Evolutionary conservation across 2,329 filamentous ascomycete species (phyloP), one percentile per base, ranked within the genome.

Genomic region (Penicillium palitans): DNA sequence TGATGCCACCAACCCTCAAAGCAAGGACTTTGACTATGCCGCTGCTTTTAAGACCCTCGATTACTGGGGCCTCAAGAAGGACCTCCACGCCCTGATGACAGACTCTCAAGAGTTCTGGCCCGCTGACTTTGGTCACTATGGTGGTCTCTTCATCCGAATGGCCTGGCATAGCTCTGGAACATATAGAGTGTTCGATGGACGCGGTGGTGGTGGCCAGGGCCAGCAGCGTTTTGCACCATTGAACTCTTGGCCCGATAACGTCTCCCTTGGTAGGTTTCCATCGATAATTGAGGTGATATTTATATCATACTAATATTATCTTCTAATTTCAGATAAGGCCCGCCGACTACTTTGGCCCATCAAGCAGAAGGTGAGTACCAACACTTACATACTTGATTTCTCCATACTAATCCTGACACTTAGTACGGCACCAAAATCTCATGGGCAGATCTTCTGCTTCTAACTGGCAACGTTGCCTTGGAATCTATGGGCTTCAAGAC

Each of bases 221-320:
- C 89, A 91, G 77, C 89, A 92, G 78, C 86, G 90, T 41, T 92
- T 92, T 68, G 89, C 89, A 53, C 90, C 90, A 6, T 85, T 92
- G 72, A 91, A 91, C 83, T 86, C 86, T 80, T 92, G 89, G 89
- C 89, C 89, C 42, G 89, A 92, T 78, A 92, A 92, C 66, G 87
- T 86, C 70, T 87, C 81, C 67, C 83, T 92, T 54, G 54, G 54
- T 57, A 13, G 4, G 48, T 52, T 21, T 10, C 6, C 3, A 39
- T 6, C 13, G 2, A 6, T n/a, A 15, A 9, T n/a, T 10, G n/a
- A n/a, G 15, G 0, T 19, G 13, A 2, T 4, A 29, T n/a, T n/a
- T 17, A 13, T 12, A 21, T n/a, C 3, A 45, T 31, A 15, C 54
- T 57, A 8, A 57, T n/a, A 17, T 19, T 19, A 9, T 25, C 10